These are phyloP conservation scores for Moesziomyces globuligerus DNA, from an alignment of 1,284 basidiomycete species.

Conservation along the genomic window DNA sequence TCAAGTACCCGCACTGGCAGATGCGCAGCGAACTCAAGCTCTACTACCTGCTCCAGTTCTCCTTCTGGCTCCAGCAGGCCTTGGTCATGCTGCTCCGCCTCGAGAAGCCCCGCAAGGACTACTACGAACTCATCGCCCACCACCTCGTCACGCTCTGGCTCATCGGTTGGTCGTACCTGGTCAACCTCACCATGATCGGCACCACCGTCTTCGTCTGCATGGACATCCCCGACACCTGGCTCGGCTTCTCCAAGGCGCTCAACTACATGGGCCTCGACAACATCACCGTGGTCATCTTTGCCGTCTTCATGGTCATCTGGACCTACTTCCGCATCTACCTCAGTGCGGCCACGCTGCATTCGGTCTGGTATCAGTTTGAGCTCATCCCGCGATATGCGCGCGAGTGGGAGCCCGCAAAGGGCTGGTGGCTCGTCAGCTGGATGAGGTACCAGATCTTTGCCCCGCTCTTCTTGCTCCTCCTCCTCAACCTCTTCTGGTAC, in stretches of 20 bases:
- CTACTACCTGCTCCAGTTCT: conserved; percentile 82
- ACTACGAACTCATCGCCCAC: conserved; percentile 80
- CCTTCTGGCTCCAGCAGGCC: conserved; percentile 95
- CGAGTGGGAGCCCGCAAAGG: conserved; percentile 59
- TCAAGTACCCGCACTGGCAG: conserved; percentile 70
- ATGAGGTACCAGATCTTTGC: conserved; percentile 66
- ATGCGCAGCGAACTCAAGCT: conserved; percentile 86
- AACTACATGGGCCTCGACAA: conserved; percentile 64
- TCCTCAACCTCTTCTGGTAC: conserved; percentile 66
- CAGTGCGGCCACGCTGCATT: conserved; percentile 86
- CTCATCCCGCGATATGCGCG: conserved; percentile 72
- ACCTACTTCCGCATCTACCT: conserved; percentile 92
- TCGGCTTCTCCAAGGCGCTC: conserved; percentile 70
- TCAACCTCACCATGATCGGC: conserved; percentile 80
- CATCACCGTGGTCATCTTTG: conserved; percentile 52
- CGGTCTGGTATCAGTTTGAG: conserved; percentile 84
- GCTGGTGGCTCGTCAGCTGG: conserved; percentile 64
- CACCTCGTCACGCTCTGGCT: conserved; percentile 97
- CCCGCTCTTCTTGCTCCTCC: conserved; percentile 62
- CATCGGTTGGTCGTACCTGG: conserved; percentile 74
- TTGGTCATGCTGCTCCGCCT: conserved; percentile 84
- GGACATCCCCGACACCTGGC: conserved; percentile 91
- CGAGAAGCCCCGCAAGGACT: conserved; percentile 94
- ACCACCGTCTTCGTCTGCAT: conserved; percentile 94
- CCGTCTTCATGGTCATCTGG: conserved; percentile 63